Base-by-base conservation (phyloP, 1,139 yeast species). In the Zygosaccharomyces sapae region DNA sequence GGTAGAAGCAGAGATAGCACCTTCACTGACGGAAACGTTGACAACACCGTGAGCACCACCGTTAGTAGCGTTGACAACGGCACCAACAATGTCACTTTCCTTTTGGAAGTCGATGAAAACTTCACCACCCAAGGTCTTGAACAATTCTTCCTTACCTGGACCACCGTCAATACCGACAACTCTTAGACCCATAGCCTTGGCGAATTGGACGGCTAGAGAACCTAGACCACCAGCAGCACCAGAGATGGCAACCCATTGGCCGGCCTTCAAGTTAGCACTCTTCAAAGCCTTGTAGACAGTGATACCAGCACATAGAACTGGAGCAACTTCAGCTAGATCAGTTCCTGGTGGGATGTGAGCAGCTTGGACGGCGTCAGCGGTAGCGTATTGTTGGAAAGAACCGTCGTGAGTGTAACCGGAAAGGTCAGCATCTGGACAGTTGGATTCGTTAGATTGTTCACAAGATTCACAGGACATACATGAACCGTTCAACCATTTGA, bases 141-240 rank as follows among this genome's bases (percentile, higher is more conserved):
- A 73, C 59, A 77, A 71, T 48, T 70, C 71, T 53, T 71, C 79
- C 68, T 79, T 80, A 44, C 74, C 82, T 22, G 63, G 80, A 65
- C 83, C 83, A 62, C 83, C 83, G 57, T 80, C 85, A 56, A 80
- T 78, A 58, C 74, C 83, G 37, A 80, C 57, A 47, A 79, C 83
- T 67, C 83, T 72, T 68, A 67, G 75, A 57, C 85, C 85, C 82
- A 80, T 76, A 47, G 83, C 83, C 61, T 68, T 75, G 54, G 82
- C 84, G 65, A 79, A 80, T 69, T 80, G 85, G 52, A 79, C 70
- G 44, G 83, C 83, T 52, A 80, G 69, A 44, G 84, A 76, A 61
- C 85, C 85, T 63, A 80, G 75, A 60, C 85, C 85, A 70, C 85
- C 85, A 58, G 74, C 83, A 53, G 83, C 84, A 69, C 85, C 85